Percentiles rank a stretch among this genome's conserved stretches.
Conservation (phyloP, 176 grass and related monocot species). For the Aegilops longissima region DNA sequence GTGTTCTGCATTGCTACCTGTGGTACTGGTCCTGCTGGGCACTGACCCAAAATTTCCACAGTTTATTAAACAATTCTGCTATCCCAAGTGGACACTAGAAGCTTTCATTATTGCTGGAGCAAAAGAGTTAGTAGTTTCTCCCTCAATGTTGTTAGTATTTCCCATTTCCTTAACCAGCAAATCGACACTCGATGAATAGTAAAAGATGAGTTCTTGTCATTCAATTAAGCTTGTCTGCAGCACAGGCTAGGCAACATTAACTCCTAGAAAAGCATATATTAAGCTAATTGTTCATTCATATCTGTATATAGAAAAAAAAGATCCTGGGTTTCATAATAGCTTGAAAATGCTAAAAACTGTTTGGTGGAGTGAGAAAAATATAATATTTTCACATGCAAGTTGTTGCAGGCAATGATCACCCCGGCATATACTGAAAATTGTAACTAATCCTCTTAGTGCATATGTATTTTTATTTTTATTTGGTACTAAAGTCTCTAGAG, state of each 20-base stretch:
- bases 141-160: neutral
- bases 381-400: neutral
- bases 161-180: neutral
- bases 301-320: neutral
- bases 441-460: neutral
- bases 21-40: constrained; percentile 59
- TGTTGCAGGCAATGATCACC: neutral
- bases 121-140: constrained; percentile 47
- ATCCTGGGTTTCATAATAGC: neutral
- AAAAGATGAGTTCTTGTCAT: neutral
- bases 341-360: neutral
- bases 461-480: neutral
- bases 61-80: constrained; percentile 43
- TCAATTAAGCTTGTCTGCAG: constrained; percentile 2
- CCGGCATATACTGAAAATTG: constrained; percentile 10
- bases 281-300: neutral
- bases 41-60: constrained; percentile 38
- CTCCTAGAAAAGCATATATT: neutral
- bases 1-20: constrained; percentile 68
- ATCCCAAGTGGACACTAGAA: constrained; percentile 74
- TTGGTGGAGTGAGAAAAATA: neutral
- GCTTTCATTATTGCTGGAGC: constrained; percentile 65
- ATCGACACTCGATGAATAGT: neutral
- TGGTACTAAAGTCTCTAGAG: neutral
- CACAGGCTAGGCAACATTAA: neutral